Base-by-base conservation (phyloP, 352 stramenopile species). In the Elongisporangium anandrum region DNA sequence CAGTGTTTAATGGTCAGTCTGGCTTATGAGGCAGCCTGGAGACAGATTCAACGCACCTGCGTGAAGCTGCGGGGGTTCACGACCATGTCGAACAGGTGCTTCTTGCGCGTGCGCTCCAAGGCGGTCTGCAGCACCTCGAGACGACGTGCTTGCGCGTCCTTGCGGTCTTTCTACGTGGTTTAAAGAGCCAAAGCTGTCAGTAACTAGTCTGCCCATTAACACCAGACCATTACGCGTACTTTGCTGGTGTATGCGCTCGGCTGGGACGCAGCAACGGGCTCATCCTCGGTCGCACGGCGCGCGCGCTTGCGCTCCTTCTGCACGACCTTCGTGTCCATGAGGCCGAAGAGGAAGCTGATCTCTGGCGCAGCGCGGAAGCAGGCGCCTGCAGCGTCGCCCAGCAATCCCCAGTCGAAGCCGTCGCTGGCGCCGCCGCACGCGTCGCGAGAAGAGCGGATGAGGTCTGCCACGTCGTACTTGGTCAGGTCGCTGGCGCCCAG, bases 191-290 rank as follows among this genome's bases (percentile, higher is more conserved):
- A 34, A 34, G 24, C 24, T 23, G 62, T 45, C 29, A n/a, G 6
- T 26, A 4, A 15, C 17, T 19, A 38, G 2, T 17, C 41, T 16
- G 48, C 17, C 19, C 41, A 20, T 1, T 1, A 10, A 29, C 24
- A 49, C 38, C 19, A 17, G 2, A 8, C 26, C n/a, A 56, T 3
- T 2, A 47, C 38, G 2, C 50, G 20, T 48, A 88, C 81, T 72
- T 90, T 92, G 70, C 73, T 87, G 1, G 74, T 92, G 61, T 92
- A 87, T 61, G 88, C 74, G n/a, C 74, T 90, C 2, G 80, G 81
- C 60, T 90, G 79, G 6, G 68, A 64, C 55, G 78, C 75, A 52
- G 83, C 63, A 8, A 75, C 73, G 54, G 78, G 68, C 26, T 81
- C 66, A 55, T 94, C 81, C 16, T 81, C 69, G 20, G 70, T 65